Base-by-base conservation (phyloP, 2,329 filamentous ascomycete genomes). In the Chaetomium globosum region DNA sequence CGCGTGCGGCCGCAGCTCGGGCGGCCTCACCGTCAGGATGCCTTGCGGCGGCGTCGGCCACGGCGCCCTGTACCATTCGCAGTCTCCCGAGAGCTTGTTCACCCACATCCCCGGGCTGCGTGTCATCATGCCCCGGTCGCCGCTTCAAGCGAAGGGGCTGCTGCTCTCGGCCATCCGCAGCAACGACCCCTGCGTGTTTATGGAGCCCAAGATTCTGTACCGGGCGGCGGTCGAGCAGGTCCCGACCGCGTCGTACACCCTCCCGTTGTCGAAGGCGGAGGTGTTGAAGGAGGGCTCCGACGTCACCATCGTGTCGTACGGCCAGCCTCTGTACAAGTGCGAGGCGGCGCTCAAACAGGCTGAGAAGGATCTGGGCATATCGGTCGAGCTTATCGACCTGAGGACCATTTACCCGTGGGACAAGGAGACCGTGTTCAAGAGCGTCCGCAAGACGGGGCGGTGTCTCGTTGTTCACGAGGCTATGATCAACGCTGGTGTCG, bases 181-280 rank as follows among this genome's bases (percentile, higher is more conserved):
- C 83, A 91, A 92, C 67, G 93, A 97, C 75, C 93, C 93, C 0
- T 92, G 94, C 68, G 82, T 97, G 61, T 96, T 97, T 77, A 88
- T 97, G 88, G 93, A 97, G 76, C 93, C 93, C 53, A 97, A 97
- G 80, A 91, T 95, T 55, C 81, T 97, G 13, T 97, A 97, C 77
- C 89, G 93, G 23, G 93, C 93, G 0, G 91, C 93, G 0, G 91
- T 96, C 31, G 93, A 97, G 77, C 91, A 97, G 76, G 93, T 97
- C 0, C 93, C 93, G 0, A 85, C 88, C 0, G 89, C 87, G 26
- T 81, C 90, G 3, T 97, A 95, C 75, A 87, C 88, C n/a, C 83
- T 97, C 16, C 92, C 93, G 0, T 82, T 97, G 12, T 92, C 89
- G 71, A 94, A 92, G 75, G 93, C 93, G 0, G 93, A 97, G 75